Base-by-base conservation (phyloP, 2,329 filamentous ascomycete genomes). In the Diaporthe caulivora region DNA sequence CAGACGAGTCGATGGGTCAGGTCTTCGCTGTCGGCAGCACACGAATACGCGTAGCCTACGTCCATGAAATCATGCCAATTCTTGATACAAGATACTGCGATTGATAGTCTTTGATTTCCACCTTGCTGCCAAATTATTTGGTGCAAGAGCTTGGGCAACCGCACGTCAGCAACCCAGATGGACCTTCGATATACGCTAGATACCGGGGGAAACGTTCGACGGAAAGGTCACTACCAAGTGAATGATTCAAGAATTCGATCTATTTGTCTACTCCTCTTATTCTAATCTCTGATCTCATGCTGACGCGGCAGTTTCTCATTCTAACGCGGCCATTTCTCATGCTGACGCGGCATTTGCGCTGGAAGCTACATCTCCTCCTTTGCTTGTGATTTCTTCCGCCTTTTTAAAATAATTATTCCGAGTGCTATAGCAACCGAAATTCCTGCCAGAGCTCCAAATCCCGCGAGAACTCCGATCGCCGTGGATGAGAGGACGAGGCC, bases 381-480 rank as follows among this genome's bases (percentile, higher is more conserved):
- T n/a, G 29, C 24, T 11, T 53, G 44, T 8, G 26, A 13, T 11
- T 9, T 53, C 15, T 13, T 26, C 9, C 62, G 44, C 9, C 31
- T 31, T n/a, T 67, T 67, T n/a, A 67, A 21, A 5, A 67, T 17
- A 13, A 67, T n/a, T 8, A 67, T 37, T 2, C 31, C 62, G 13
- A 67, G n/a, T 10, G 62, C 17, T 17, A 13, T 11, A 5, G n/a
- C n/a, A 3, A 67, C 21, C 11, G 62, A 67, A 17, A 51, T n/a
- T 4, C 47, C 62, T 53, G 62, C 62, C 8, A 67, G 31, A 53
- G 62, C 29, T 47, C 62, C 62, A 9, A 67, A 53, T 11, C 62
- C 62, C 4, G 62, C 47, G 7, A 67, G 3, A 9, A 67, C 62
- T 21, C 62, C 62, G 13, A 67, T 47, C 9, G 62, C 62, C n/a